Conservation (phyloP, 1,284 basidiomycete genomes). For the Trametes hirsuta region DNA sequence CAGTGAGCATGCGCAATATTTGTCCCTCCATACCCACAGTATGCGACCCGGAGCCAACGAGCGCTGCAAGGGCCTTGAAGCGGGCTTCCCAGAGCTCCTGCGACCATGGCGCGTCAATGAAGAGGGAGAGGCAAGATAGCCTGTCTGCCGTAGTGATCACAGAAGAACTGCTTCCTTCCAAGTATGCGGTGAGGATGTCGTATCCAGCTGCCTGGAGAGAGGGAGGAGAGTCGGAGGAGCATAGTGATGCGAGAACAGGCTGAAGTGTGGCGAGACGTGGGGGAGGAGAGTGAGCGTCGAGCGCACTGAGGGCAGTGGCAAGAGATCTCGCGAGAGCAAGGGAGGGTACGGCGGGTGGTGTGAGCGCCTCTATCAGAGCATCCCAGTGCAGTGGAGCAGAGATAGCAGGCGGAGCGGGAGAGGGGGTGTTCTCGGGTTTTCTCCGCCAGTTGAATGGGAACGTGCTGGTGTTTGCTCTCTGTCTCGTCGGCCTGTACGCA, state of each 20-base stretch:
- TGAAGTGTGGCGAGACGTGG: constrained; percentile 42
- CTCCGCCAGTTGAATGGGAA: constrained; percentile 49
- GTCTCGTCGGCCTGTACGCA: constrained; percentile 37
- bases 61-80: constrained; percentile 63
- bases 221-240: constrained; percentile 51
- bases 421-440: constrained; percentile 39
- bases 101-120: constrained; percentile 58
- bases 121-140: constrained; percentile 62
- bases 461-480: constrained; percentile 49
- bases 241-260: constrained; percentile 62
- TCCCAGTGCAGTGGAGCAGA: constrained; percentile 35
- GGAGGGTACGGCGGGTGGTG: constrained; percentile 41
- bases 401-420: constrained; percentile 29
- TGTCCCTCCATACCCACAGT: constrained; percentile 65
- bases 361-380: constrained; percentile 36
- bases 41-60: constrained; percentile 60
- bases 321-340: constrained; percentile 35
- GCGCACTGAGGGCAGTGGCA: constrained; percentile 28
- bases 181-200: constrained; percentile 70
- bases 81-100: constrained; percentile 70
- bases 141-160: constrained; percentile 55
- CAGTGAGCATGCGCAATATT: constrained; percentile 55
- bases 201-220: constrained; percentile 67
- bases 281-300: constrained; percentile 25
- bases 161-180: constrained; percentile 54